Evolutionary conservation across 1,284 basidiomycete genomes (phyloP).

Genomic region (Malassezia slooffiae): DNA sequence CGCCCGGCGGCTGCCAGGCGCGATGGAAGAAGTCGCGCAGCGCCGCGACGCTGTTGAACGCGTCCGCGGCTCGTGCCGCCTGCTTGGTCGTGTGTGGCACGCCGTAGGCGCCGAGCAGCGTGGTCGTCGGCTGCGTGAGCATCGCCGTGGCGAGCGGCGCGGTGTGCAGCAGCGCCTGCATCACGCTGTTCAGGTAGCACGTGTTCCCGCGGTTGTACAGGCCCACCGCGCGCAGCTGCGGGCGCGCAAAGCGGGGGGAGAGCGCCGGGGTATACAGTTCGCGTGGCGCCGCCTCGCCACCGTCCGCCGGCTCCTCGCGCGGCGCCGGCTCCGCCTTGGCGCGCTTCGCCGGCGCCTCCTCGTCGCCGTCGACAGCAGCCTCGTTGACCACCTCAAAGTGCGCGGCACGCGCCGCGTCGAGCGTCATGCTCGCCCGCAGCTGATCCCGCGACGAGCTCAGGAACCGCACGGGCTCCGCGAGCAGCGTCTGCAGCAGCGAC

Average conservation of each 20-base stretch:
- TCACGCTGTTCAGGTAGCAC: conserved; percentile 88
- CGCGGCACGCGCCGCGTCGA: conserved; percentile 14
- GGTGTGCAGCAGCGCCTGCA: conserved; percentile 89
- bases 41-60: conserved; percentile 29
- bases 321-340: background rate
- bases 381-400: conserved; percentile 11
- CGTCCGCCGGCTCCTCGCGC: background rate
- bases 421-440: conserved; percentile 10
- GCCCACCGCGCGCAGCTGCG: conserved; percentile 50
- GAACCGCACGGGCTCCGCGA: conserved; percentile 14
- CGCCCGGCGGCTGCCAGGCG: conserved; percentile 20
- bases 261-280: conserved; percentile 19
- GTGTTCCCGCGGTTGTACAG: conserved; percentile 88
- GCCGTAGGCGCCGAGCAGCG: conserved; percentile 48
- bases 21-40: conserved; percentile 57
- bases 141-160: conserved; percentile 71
- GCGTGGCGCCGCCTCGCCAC: background rate
- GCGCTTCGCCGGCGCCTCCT: background rate
- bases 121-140: conserved; percentile 51
- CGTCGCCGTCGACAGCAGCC: background rate
- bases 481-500: conserved; percentile 5
- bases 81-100: conserved; percentile 19
- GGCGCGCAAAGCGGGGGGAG: conserved; percentile 23
- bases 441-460: conserved; percentile 13
- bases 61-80: conserved; percentile 50